Conservation (phyloP, 2,329 filamentous ascomycete genomes). For the Hymenoscyphus salicellus region DNA sequence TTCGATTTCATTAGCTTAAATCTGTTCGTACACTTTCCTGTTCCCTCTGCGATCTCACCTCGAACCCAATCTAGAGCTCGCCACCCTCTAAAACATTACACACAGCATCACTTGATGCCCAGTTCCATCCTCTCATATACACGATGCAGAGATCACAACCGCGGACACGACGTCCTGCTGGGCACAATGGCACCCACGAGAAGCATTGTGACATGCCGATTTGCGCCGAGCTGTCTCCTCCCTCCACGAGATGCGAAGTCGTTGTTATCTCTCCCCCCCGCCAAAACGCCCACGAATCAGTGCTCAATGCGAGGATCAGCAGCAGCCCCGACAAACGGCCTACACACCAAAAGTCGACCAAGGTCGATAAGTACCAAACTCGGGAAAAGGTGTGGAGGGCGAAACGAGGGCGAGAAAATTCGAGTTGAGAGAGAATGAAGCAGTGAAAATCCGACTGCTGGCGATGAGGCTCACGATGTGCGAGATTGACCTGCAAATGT, state of each 20-base stretch:
- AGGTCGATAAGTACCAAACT: slow-evolving; percentile 3
- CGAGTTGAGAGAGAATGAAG: background rate
- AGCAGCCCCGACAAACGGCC: slow-evolving; percentile 3
- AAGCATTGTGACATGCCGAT: background rate
- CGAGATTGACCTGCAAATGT: slow-evolving; percentile 2
- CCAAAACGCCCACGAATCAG: slow-evolving; percentile 21
- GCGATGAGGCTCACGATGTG: slow-evolving; percentile 9
- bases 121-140: background rate
- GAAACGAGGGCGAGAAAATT: slow-evolving; percentile 6
- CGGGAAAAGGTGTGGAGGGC: slow-evolving; percentile 13
- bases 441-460: slow-evolving; percentile 1
- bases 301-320: slow-evolving; percentile 9
- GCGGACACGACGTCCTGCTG: background rate
- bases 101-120: background rate
- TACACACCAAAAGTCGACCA: slow-evolving; percentile 15
- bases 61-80: background rate
- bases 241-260: slow-evolving; percentile 14
- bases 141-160: background rate
- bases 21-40: slow-evolving; percentile 1
- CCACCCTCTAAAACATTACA: background rate
- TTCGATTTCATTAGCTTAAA: background rate
- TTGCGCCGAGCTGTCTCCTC: slow-evolving; percentile 22
- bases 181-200: background rate
- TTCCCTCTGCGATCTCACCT: background rate
- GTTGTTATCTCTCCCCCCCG: slow-evolving; percentile 23